Evolutionary conservation across 2,329 filamentous ascomycete genomes (phyloP).

Genomic region (Epichloe gansuensis): DNA sequence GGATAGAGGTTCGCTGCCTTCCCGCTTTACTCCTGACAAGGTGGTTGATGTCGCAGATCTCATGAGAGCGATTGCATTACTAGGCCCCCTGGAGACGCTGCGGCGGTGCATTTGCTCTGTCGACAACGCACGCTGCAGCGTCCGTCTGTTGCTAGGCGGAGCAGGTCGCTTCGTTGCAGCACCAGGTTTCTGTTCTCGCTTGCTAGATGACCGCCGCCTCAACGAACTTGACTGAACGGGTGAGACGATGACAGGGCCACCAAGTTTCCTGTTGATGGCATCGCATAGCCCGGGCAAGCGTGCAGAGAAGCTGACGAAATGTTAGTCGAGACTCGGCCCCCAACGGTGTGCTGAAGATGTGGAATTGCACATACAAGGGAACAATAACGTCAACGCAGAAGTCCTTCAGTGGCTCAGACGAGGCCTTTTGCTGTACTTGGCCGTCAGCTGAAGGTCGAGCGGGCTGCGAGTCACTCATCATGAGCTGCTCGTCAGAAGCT

Average conservation of each 20-base stretch:
- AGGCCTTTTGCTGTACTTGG: slow-evolving; percentile 27
- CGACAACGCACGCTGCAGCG: slow-evolving; percentile 50
- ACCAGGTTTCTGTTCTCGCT: slow-evolving; percentile 38
- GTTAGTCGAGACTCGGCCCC: slow-evolving; percentile 21
- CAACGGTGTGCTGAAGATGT: background rate
- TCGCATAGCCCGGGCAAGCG: slow-evolving; percentile 62
- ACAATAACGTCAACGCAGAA: slow-evolving; percentile 74
- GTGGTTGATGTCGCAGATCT: slow-evolving; percentile 55
- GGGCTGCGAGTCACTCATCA: slow-evolving; percentile 37
- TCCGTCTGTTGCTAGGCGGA: slow-evolving; percentile 31
- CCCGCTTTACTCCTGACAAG: slow-evolving; percentile 52
- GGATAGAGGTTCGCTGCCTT: slow-evolving; percentile 48
- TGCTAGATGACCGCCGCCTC: slow-evolving; percentile 30
- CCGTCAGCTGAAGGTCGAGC: slow-evolving; percentile 19
- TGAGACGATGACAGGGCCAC: slow-evolving; percentile 53
- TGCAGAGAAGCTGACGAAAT: slow-evolving; percentile 49
- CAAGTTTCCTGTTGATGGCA: slow-evolving; percentile 61
- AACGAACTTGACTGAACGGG: slow-evolving; percentile 37
- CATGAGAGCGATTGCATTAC: slow-evolving; percentile 49
- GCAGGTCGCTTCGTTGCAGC: slow-evolving; percentile 36
- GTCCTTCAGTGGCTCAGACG: slow-evolving; percentile 54
- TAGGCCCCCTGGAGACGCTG: slow-evolving; percentile 44
- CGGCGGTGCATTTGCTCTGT: slow-evolving; percentile 43
- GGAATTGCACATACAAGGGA: slow-evolving; percentile 49
- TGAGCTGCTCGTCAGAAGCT: slow-evolving; percentile 44